A percentile compares a stretch with the other conserved stretches of the same genome.
phyloP scores from a whole-genome alignment of 345 rosid species.

The Orychophragmus violaceus region DNA sequence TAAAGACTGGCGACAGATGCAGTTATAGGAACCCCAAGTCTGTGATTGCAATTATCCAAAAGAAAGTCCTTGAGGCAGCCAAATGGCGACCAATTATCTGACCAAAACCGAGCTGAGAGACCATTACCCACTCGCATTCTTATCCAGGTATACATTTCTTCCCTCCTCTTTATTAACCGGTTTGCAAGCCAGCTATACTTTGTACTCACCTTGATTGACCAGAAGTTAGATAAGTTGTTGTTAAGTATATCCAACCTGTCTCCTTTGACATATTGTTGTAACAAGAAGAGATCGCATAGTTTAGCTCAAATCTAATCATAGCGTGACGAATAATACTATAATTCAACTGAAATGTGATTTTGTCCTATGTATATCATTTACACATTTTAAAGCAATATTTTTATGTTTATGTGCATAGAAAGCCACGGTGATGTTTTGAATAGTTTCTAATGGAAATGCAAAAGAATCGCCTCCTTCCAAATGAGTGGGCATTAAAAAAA shows the following conservation, averaged over 20 bases:
- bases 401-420: not conserved
- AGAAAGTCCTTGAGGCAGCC: no score
- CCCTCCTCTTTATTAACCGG: no score
- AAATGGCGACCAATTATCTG: no score
- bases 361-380: not conserved
- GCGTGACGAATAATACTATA: not conserved
- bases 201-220: no score
- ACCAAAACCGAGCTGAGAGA: no score
- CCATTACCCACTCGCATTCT: no score
- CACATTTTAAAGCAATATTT: not conserved
- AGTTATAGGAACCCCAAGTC: no score
- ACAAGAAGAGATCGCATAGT: constrained; percentile 7
- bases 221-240: no score
- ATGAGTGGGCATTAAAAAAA: constrained; percentile 4
- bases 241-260: constrained; percentile 24
- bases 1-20: no score
- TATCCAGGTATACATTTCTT: no score
- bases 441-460: constrained; percentile 4
- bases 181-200: no score
- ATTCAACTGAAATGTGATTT: not conserved
- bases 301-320: constrained; percentile 6
- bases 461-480: constrained; percentile 22
- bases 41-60: no score
- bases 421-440: constrained; percentile 13
- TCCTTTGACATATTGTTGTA: constrained; percentile 9